Evolutionary conservation across 495 filamentous ascomycete genomes (phyloP).

Genomic region (Evernia prunastri): DNA sequence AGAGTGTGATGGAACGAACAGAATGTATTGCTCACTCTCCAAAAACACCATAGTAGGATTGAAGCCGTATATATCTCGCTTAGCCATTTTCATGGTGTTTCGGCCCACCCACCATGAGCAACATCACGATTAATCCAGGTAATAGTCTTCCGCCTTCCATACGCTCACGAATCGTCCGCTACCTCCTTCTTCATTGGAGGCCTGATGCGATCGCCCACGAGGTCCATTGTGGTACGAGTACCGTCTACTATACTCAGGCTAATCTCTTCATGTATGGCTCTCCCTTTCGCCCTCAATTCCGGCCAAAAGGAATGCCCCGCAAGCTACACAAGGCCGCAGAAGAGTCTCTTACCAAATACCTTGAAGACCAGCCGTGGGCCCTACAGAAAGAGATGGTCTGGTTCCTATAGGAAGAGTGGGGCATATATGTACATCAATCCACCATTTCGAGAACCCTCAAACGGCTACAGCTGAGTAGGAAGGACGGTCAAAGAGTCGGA

Average conservation of each 20-base stretch:
- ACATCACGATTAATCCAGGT: too few species aligned
- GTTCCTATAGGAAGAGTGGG: slow-evolving; percentile 14
- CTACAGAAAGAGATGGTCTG: slow-evolving; percentile 12
- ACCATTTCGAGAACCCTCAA: slow-evolving; percentile 7
- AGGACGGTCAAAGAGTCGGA: not conserved
- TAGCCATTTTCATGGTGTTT: not conserved
- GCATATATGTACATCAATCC: slow-evolving; percentile 7
- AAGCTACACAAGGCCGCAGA: slow-evolving; percentile 2
- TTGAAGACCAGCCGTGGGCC: slow-evolving; percentile 10
- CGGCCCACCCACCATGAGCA: not conserved
- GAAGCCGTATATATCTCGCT: slow-evolving; percentile 3
- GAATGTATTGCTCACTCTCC: too few species aligned
- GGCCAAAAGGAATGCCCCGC: slow-evolving; percentile 5
- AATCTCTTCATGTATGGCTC: slow-evolving; percentile 14
- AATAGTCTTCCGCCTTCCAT: slow-evolving; percentile 4
- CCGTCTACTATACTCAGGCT: slow-evolving; percentile 4
- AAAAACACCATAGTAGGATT: too few species aligned
- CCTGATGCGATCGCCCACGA: slow-evolving; percentile 11
- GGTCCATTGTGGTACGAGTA: not conserved
- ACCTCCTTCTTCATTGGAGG: slow-evolving; percentile 11
- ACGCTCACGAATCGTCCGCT: slow-evolving; percentile 8
- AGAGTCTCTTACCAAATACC: not conserved
- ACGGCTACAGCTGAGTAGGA: not conserved
- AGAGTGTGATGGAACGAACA: too few species aligned
- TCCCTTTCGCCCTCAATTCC: slow-evolving; percentile 10